Base-by-base conservation (phyloP, 768 basidiomycete genomes). In the Amanita pallidorosea region DNA sequence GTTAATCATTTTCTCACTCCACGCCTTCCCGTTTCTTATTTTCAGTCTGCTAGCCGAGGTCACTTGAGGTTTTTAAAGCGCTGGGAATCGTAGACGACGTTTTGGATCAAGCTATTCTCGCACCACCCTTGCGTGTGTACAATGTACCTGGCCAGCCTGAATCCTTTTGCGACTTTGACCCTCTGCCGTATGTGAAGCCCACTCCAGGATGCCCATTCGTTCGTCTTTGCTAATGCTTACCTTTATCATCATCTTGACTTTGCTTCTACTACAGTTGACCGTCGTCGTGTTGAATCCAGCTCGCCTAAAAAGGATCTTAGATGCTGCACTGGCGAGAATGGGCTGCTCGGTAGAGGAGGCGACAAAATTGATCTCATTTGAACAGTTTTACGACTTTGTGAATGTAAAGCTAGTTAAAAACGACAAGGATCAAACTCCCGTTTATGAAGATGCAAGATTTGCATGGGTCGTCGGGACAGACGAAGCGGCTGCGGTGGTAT, bases 391-490 rank as follows among this genome's bases (percentile, higher is more conserved):
- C 0, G 66, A 68, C 45, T 51, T 55, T 23, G 68, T 73, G 8
- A 53, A 55, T 1, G 66, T 61, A 1, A 57, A 56, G 18, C 23
- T 71, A 11, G 54, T 53, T 5, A 65, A 59, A 36, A 45, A 34
- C 5, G 40, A 37, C 12, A 55, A 61, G 2, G 66, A 57, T 1
- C 20, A 58, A 31, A 1, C 25, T 7, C 33, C 23, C 7, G 37
- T 44, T 0, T 41, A 49, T n/a, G 69, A 73, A 51, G 59, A 45
- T 2, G 52, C 63, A 5, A 56, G 52, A 7, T 58, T 57, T 44
- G 57, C 62, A 2, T 73, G 61, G 55, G 54, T 77, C 1, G 58
- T 75, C 12, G 73, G 73, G 2, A 60, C 67, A 0, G 76, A 75
- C 53, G 71, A 72, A 13, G 73, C 68, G 0, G 60, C 29, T 31